phyloP scores from a whole-genome alignment of 202 grass and related monocot genomes.

The Hordeum pubiflorum region DNA sequence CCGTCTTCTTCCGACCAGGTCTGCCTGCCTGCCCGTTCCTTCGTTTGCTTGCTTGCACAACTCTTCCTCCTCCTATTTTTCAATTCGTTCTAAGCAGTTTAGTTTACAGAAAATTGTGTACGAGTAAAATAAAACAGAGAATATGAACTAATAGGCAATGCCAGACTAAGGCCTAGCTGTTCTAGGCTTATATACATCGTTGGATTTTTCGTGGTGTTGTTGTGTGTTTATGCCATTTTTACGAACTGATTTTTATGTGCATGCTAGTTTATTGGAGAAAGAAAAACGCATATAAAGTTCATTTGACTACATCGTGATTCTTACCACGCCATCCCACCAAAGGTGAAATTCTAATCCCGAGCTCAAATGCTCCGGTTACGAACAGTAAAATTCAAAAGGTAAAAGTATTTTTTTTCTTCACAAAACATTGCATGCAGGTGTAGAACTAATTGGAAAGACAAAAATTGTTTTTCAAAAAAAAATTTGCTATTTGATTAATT shows the following conservation, averaged over 20 bases:
- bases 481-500: too few species aligned
- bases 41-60: not conserved
- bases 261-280: too few species aligned
- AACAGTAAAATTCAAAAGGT: too few species aligned
- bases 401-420: too few species aligned
- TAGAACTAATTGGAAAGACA: too few species aligned
- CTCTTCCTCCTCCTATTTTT: not conserved
- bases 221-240: not conserved
- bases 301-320: too few species aligned
- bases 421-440: too few species aligned
- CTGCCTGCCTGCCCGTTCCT: not conserved
- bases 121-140: not conserved
- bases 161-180: not conserved
- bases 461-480: too few species aligned
- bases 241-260: not conserved
- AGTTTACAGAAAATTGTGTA: not conserved
- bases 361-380: too few species aligned
- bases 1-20: conserved; percentile 83
- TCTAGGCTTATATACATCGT: not conserved
- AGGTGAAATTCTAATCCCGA: too few species aligned
- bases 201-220: not conserved
- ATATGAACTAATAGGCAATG: not conserved
- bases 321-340: too few species aligned
- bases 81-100: not conserved
- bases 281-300: too few species aligned